Conservation (phyloP, 169 alveolate genomes). For the Eimeria praecox region DNA sequence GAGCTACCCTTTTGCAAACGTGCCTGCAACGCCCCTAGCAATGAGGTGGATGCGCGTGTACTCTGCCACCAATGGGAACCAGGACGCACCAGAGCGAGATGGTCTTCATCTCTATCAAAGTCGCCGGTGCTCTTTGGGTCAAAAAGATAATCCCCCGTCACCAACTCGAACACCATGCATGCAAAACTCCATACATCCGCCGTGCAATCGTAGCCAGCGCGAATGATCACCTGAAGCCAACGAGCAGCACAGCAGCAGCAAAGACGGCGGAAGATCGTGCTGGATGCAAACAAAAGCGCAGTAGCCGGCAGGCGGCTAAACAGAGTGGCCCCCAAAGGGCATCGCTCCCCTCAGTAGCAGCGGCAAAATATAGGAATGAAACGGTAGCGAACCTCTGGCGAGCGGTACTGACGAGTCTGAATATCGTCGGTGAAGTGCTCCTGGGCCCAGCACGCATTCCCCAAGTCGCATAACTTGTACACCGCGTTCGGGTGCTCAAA, state of each 20-base stretch:
- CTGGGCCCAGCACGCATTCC: conserved; percentile 99
- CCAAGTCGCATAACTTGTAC: conserved; percentile 97
- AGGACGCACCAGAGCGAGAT: conserved; percentile 96
- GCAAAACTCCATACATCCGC: conserved; percentile 99
- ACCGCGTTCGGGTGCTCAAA: conserved; percentile 89
- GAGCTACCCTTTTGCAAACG: neutral
- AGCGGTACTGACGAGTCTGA: conserved; percentile 98
- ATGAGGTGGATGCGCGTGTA: neutral
- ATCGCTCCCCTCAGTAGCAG: neutral
- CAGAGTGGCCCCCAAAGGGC: neutral
- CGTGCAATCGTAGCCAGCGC: conserved; percentile 96
- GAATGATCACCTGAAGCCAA: conserved; percentile 90
- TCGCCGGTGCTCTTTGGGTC: conserved; percentile 95
- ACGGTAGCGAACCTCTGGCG: conserved; percentile 96
- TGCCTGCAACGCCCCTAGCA: neutral
- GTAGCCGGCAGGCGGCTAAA: neutral
- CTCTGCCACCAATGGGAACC: neutral
- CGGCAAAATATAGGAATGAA: neutral
- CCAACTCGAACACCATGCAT: conserved; percentile 98
- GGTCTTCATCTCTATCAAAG: conserved; percentile 95
- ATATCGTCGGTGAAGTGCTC: conserved; percentile 98
- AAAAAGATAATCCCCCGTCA: conserved; percentile 99
- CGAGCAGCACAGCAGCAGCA: neutral
- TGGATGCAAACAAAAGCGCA: neutral
- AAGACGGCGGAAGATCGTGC: conserved; percentile 27